Evolutionary conservation across 2,329 filamentous ascomycete genomes (phyloP).

Genomic region (Sarocladium oryzae): DNA sequence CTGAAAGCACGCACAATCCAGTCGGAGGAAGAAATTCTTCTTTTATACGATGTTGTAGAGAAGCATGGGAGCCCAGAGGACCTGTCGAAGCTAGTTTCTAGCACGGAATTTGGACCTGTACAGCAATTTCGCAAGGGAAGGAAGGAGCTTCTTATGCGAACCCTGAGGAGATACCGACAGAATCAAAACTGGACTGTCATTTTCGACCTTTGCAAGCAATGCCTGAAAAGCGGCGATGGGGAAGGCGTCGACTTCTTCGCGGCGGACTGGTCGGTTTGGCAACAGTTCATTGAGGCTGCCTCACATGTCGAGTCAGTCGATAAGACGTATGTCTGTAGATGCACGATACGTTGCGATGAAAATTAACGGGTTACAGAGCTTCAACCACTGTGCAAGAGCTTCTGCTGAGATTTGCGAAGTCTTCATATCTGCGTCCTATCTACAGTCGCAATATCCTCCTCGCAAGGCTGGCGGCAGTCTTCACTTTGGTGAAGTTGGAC

Average conservation of each 20-base stretch:
- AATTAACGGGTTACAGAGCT: conserved; percentile 19
- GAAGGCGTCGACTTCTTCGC: conserved; percentile 31
- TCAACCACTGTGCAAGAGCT: conserved; percentile 21
- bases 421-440: conserved; percentile 26
- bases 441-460: conserved; percentile 33
- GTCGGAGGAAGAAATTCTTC: conserved; percentile 43
- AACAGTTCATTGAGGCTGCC: conserved; percentile 32
- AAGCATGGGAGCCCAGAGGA: conserved; percentile 36
- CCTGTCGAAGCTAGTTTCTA: conserved; percentile 31
- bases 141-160: conserved; percentile 41
- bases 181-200: conserved; percentile 35
- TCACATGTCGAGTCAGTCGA: conserved; percentile 23
- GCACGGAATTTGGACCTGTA: conserved; percentile 34
- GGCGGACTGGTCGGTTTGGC: conserved; percentile 38
- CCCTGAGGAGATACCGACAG: conserved; percentile 29
- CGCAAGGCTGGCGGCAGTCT: conserved; percentile 31
- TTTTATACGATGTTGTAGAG: conserved; percentile 42
- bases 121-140: conserved; percentile 38
- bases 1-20: conserved; percentile 27
- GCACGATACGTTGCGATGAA: not conserved
- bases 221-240: conserved; percentile 32
- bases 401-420: conserved; percentile 23
- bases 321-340: conserved; percentile 23
- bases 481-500: conserved; percentile 25
- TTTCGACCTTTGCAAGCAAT: conserved; percentile 37